These are phyloP conservation scores for Eremothecium gossypii DNA, from an alignment of 1,139 yeast species.

Conservation along the genomic window DNA sequence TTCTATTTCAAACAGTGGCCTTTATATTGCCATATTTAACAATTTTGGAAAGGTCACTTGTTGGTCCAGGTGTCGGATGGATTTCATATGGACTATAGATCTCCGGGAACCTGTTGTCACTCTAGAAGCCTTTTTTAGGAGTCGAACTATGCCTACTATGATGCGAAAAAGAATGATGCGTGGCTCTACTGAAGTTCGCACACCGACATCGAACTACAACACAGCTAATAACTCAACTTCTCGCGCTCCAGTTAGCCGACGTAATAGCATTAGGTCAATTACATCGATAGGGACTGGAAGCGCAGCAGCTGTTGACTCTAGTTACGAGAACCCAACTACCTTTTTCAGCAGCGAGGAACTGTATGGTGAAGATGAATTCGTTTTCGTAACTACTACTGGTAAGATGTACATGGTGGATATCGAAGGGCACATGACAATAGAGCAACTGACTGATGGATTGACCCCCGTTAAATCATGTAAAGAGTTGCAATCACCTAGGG, in stretches of 20 bases:
- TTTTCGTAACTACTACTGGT: constrained; percentile 38
- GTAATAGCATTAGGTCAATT: constrained; percentile 24
- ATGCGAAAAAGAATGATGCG: constrained; percentile 37
- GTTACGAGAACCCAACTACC: constrained; percentile 14
- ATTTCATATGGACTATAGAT: constrained; percentile 45
- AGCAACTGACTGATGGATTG: constrained; percentile 18
- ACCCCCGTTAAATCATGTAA: constrained; percentile 40
- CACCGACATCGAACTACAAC: constrained; percentile 1
- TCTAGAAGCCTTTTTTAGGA: constrained; percentile 52
- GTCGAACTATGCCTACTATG: constrained; percentile 43
- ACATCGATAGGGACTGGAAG: constrained; percentile 18
- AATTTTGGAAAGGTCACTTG: constrained; percentile 45
- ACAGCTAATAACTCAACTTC: not conserved
- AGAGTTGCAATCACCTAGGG: constrained; percentile 58
- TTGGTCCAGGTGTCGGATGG: constrained; percentile 45
- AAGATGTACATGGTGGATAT: constrained; percentile 41
- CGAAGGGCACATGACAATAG: constrained; percentile 35
- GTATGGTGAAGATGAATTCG: constrained; percentile 29
- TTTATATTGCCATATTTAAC: constrained; percentile 49
- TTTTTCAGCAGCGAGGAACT: constrained; percentile 10
- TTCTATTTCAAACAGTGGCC: constrained; percentile 52
- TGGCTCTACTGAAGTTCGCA: constrained; percentile 6
- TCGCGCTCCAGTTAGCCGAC: constrained; percentile 15
- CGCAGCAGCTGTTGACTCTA: constrained; percentile 16
- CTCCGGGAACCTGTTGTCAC: constrained; percentile 32